Percentiles rank a stretch among this genome's conserved stretches.
These are phyloP conservation scores for Schizosaccharomyces pombe DNA, from an alignment of 805 yeast genomes.

Conservation along the genomic window ASM294v3 CU329670.1:4320001-4320500, in stretches of 20 bases:
- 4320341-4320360: not conserved
- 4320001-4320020: slow-evolving; percentile 76
- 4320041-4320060: slow-evolving; percentile 83
- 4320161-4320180: not conserved
- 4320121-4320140: slow-evolving; percentile 36
- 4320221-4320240: not conserved
- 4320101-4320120: slow-evolving; percentile 75
- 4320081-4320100: slow-evolving; percentile 95
- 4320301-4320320: not conserved
- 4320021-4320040: slow-evolving; percentile 81
- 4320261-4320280: not conserved
- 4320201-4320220: slow-evolving; percentile 18
- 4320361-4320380: too few species aligned
- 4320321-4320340: not conserved
- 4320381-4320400: too few species aligned
- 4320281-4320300: not conserved
- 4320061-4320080: slow-evolving; percentile 57
- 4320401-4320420: too few species aligned
- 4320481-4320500: too few species aligned
- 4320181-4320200: slow-evolving; percentile 28
- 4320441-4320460: too few species aligned
- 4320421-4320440: too few species aligned
- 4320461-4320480: too few species aligned
- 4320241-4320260: not conserved
- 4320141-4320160: not conserved